A percentile compares a stretch with the other conserved stretches of the same genome.
phyloP scores from a whole-genome alignment of 352 stramenopile genomes.

The Phytophthora ramorum region DNA sequence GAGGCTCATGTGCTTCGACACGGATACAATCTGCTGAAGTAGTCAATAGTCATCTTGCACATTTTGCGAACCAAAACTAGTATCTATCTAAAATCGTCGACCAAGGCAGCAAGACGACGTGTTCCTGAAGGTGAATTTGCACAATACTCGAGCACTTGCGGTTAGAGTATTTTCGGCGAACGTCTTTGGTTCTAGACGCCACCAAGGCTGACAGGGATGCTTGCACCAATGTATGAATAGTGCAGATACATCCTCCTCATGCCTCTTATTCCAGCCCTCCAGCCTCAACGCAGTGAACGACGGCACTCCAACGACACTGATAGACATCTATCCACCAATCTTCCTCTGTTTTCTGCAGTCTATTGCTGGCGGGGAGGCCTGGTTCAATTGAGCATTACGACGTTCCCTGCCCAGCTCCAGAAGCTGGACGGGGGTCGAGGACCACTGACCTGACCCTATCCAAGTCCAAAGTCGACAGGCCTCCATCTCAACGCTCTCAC shows the following conservation, averaged over 20 bases:
- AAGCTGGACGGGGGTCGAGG: slow-evolving; percentile 26
- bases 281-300: slow-evolving; percentile 17
- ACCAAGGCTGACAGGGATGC: slow-evolving; percentile 4
- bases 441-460: slow-evolving; percentile 43
- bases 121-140: slow-evolving; percentile 17
- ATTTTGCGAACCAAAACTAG: neutral
- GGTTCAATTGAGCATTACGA: slow-evolving; percentile 2
- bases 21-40: neutral
- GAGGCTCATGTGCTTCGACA: neutral
- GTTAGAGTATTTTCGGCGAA: slow-evolving; percentile 16
- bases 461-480: slow-evolving; percentile 33
- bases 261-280: slow-evolving; percentile 32
- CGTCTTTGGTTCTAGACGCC: slow-evolving; percentile 3
- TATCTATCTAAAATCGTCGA: slow-evolving; percentile 14
- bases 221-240: slow-evolving; percentile 29
- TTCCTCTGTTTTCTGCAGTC: slow-evolving; percentile 34
- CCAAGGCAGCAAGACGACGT: slow-evolving; percentile 2
- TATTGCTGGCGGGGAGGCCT: slow-evolving; percentile 37
- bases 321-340: slow-evolving; percentile 31
- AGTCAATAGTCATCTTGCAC: neutral
- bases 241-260: slow-evolving; percentile 9
- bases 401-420: slow-evolving; percentile 15
- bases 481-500: slow-evolving; percentile 41
- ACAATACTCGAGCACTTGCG: slow-evolving; percentile 1
- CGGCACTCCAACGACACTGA: slow-evolving; percentile 11